Evolutionary conservation across 441 rosid genomes (phyloP).

Genomic region (Adansonia madagascariensis): DNA sequence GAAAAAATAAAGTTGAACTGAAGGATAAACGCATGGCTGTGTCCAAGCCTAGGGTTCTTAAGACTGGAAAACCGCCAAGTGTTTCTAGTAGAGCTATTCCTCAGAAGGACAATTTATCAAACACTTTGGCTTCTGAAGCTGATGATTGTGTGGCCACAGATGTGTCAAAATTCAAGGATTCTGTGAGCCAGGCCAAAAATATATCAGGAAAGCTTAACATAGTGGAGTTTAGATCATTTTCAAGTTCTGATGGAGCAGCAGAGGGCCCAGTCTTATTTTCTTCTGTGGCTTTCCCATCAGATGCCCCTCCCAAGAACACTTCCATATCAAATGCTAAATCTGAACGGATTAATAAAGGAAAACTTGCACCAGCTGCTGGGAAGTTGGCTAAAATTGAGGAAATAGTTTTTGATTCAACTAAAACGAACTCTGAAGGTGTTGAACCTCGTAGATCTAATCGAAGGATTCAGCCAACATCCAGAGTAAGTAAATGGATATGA

Average conservation of each 20-base stretch:
- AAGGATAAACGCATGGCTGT: slow-evolving; percentile 59
- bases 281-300: slow-evolving; percentile 47
- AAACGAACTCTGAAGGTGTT: slow-evolving; percentile 42
- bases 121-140: slow-evolving; percentile 42
- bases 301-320: slow-evolving; percentile 48
- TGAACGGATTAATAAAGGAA: slow-evolving; percentile 56
- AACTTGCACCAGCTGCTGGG: slow-evolving; percentile 57
- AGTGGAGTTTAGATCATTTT: slow-evolving; percentile 44
- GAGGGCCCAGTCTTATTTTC: slow-evolving; percentile 59
- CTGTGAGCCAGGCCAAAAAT: slow-evolving; percentile 41
- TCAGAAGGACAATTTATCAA: slow-evolving; percentile 51
- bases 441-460: slow-evolving; percentile 95
- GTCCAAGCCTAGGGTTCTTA: slow-evolving; percentile 64
- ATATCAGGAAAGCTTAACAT: slow-evolving; percentile 45
- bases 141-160: slow-evolving; percentile 41
- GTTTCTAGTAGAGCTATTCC: slow-evolving; percentile 53
- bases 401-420: slow-evolving; percentile 47
- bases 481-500: slow-evolving; percentile 53
- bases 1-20: slow-evolving; percentile 59
- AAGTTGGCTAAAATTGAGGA: slow-evolving; percentile 68
- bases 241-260: slow-evolving; percentile 50
- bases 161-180: slow-evolving; percentile 48
- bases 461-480: slow-evolving; percentile 95
- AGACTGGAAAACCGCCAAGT: slow-evolving; percentile 57
- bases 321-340: slow-evolving; percentile 45